Evolutionary conservation across 78 protist species (phyloP).

Genomic region (Protostelium mycophagum): DNA sequence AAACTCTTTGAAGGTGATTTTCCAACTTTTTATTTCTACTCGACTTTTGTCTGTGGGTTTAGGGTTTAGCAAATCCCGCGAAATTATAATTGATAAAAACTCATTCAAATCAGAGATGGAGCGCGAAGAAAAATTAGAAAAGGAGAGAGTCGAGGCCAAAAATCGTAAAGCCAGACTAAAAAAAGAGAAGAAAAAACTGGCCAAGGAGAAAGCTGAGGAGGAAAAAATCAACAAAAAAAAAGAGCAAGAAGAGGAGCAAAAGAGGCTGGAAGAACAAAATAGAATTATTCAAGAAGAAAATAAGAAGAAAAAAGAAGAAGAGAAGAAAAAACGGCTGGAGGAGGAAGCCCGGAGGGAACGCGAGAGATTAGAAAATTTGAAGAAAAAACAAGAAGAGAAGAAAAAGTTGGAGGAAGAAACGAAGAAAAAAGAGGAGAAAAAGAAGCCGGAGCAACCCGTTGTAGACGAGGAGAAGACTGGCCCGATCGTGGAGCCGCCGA

Average conservation of each 20-base stretch:
- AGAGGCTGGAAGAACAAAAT: constrained; percentile 39
- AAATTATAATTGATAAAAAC: constrained; percentile 29
- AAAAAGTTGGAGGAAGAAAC: constrained; percentile 1
- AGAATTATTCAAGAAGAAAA: constrained; percentile 9
- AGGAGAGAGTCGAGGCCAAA: constrained; percentile 19
- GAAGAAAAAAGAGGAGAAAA: constrained; percentile 12
- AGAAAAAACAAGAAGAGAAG: constrained; percentile 4
- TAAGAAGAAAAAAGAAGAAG: constrained; percentile 32
- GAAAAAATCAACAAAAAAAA: constrained; percentile 17
- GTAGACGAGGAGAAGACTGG: too few species aligned
- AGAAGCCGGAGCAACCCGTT: constrained; percentile 5
- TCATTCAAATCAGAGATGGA: constrained; percentile 16
- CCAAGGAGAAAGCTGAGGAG: constrained; percentile 27
- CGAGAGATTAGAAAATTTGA: background rate
- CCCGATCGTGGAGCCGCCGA: background rate
- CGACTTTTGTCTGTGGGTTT: background rate
- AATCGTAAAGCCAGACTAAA: constrained; percentile 17
- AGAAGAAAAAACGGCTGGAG: constrained; percentile 2
- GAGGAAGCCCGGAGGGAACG: constrained; percentile 12
- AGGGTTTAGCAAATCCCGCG: background rate
- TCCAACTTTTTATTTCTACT: too few species aligned
- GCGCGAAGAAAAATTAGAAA: constrained; percentile 19
- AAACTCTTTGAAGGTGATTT: constrained; percentile 35
- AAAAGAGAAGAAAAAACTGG: constrained; percentile 27
- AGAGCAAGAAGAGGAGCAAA: constrained; percentile 18